phyloP scores from a whole-genome alignment of 148 eudicot genomes.

The Camellia sinensis region DNA sequence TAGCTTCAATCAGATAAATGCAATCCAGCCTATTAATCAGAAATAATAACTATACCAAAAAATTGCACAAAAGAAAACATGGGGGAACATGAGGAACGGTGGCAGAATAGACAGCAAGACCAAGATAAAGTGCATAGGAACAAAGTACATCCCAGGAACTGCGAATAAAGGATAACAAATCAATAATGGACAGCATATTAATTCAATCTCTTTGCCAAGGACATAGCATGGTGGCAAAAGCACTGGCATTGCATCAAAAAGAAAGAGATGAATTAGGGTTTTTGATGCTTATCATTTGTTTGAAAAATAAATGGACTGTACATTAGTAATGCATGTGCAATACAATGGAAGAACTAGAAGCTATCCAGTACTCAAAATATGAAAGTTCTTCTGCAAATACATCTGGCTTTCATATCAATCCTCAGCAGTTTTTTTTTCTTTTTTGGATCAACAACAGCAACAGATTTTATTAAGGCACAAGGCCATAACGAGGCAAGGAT shows the following conservation, averaged over 20 bases:
- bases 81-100: background rate
- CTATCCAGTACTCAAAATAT: background rate
- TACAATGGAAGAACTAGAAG: background rate
- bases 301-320: background rate
- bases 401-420: background rate
- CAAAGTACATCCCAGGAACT: background rate
- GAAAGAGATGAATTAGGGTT: background rate
- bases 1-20: constrained; percentile 19
- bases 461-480: too few relatives aligned
- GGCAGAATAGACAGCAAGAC: background rate
- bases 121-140: background rate
- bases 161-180: background rate
- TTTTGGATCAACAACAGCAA: too few relatives aligned
- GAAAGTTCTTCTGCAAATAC: background rate
- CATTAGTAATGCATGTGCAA: background rate
- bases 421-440: too few relatives aligned
- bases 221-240: constrained; percentile 6
- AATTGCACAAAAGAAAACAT: background rate
- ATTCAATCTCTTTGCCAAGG: background rate
- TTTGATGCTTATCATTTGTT: background rate
- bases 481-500: too few relatives aligned
- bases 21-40: constrained; percentile 13
- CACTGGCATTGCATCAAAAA: background rate
- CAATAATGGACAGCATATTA: background rate
- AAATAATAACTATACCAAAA: background rate